Conservation (phyloP, 31 red algal genomes). For the Bonnemaisonia californica region DNA sequence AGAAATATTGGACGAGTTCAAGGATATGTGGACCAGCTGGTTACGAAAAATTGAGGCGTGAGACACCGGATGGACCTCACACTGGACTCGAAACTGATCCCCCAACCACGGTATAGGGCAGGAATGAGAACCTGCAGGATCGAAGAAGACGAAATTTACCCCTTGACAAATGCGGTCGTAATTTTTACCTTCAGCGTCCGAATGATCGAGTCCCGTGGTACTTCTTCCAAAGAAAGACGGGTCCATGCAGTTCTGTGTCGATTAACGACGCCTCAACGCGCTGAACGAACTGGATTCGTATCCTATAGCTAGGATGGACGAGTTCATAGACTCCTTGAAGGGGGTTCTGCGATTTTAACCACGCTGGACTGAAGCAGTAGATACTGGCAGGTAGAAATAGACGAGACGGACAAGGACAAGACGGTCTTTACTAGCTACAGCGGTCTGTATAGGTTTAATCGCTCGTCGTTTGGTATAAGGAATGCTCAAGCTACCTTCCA, state of each 20-base stretch:
- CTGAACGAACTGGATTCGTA: slow-evolving; percentile 36
- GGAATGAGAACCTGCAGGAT: neutral
- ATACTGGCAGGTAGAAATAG: too few species aligned
- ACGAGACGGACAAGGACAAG: slow-evolving; percentile 25
- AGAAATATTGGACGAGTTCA: neutral
- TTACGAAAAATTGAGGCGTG: slow-evolving; percentile 4
- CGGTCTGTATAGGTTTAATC: slow-evolving; percentile 27
- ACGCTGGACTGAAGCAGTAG: slow-evolving; percentile 27
- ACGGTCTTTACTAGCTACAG: slow-evolving; percentile 31
- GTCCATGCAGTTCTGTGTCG: slow-evolving; percentile 31
- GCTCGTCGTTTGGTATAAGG: slow-evolving; percentile 28
- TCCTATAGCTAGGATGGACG: slow-evolving; percentile 38
- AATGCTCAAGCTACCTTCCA: slow-evolving; percentile 50
- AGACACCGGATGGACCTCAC: slow-evolving; percentile 32
- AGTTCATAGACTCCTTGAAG: slow-evolving; percentile 34
- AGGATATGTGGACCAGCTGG: slow-evolving; percentile 3
- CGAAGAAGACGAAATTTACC: neutral
- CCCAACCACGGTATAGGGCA: slow-evolving; percentile 16
- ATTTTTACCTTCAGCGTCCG: slow-evolving; percentile 30
- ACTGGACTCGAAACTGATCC: neutral
- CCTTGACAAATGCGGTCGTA: neutral
- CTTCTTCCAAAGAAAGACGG: slow-evolving; percentile 14
- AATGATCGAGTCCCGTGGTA: slow-evolving; percentile 41
- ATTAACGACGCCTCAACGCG: slow-evolving; percentile 33
- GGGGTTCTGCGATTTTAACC: slow-evolving; percentile 16